Conservation (phyloP, 768 basidiomycete species). For the Serpula lacrymans region DNA sequence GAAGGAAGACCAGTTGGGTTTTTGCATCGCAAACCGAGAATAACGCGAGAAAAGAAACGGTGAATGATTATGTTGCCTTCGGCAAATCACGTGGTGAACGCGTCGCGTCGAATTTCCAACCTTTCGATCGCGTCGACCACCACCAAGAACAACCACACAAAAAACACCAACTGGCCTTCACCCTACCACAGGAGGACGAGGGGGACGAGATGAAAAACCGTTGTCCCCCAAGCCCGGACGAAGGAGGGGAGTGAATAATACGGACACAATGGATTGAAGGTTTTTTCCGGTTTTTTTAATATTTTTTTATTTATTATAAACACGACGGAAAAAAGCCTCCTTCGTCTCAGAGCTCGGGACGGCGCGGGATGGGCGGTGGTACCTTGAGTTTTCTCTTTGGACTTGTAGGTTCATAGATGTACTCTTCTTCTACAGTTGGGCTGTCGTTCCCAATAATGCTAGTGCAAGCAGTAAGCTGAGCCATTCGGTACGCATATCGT, state of each 20-base stretch:
- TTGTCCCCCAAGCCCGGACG: conserved; percentile 90
- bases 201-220: conserved; percentile 73
- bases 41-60: conserved; percentile 28
- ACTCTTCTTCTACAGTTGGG: conserved; percentile 73
- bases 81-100: conserved; percentile 22
- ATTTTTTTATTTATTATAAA: no score
- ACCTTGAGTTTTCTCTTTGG: conserved; percentile 85
- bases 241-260: conserved; percentile 72
- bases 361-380: conserved; percentile 76
- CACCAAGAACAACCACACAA: conserved; percentile 17
- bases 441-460: conserved; percentile 70
- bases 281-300: conserved; percentile 17
- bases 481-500: not conserved
- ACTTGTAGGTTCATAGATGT: conserved; percentile 68
- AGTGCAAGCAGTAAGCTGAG: conserved; percentile 8
- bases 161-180: conserved; percentile 35
- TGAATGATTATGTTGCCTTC: conserved; percentile 25
- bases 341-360: conserved; percentile 95
- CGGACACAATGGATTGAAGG: conserved; percentile 32
- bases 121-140: conserved; percentile 33
- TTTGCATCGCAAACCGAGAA: conserved; percentile 26
- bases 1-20: conserved; percentile 36
- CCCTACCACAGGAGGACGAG: conserved; percentile 49
- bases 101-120: conserved; percentile 18
- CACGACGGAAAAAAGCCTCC: conserved; percentile 55